These are phyloP conservation scores for Neocatenulostroma microsporum DNA, from an alignment of 2,329 filamentous ascomycete genomes.

Conservation along the genomic window DNA sequence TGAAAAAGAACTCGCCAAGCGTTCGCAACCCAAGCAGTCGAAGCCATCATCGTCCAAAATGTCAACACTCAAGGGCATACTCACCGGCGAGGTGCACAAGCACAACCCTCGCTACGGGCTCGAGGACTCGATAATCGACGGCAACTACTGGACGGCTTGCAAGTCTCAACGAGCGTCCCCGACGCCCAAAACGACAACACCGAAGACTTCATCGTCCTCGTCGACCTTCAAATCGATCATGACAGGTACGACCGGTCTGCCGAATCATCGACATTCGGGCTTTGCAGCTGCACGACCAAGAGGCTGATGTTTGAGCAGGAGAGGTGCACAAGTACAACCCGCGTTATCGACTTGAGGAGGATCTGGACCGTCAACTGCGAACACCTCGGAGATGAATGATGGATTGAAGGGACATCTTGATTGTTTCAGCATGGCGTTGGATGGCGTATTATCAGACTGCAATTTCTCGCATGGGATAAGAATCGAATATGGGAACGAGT, in stretches of 20 bases:
- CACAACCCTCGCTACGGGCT: conserved; percentile 9
- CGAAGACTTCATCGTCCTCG: neutral
- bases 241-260: conserved; percentile 2
- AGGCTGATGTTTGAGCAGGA: no score
- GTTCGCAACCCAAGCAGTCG: neutral
- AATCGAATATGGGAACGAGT: no score
- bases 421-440: no score
- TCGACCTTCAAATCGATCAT: conserved; percentile 10
- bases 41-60: conserved; percentile 9
- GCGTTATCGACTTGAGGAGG: conserved; percentile 6
- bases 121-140: conserved; percentile 5
- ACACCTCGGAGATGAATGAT: no score
- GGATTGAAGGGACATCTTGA: no score
- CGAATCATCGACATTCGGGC: no score
- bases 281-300: no score
- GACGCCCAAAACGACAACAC: no score
- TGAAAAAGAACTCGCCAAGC: conserved; percentile 5
- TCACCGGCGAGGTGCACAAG: conserved; percentile 12
- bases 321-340: conserved; percentile 7
- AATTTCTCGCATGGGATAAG: no score
- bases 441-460: no score
- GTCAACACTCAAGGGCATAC: conserved; percentile 9
- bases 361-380: neutral
- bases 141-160: neutral
- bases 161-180: no score